Evolutionary conservation across 2,329 filamentous ascomycete genomes (phyloP), one percentile per base, ranked within the genome.

Genomic region (Fusarium incarnatum): DNA sequence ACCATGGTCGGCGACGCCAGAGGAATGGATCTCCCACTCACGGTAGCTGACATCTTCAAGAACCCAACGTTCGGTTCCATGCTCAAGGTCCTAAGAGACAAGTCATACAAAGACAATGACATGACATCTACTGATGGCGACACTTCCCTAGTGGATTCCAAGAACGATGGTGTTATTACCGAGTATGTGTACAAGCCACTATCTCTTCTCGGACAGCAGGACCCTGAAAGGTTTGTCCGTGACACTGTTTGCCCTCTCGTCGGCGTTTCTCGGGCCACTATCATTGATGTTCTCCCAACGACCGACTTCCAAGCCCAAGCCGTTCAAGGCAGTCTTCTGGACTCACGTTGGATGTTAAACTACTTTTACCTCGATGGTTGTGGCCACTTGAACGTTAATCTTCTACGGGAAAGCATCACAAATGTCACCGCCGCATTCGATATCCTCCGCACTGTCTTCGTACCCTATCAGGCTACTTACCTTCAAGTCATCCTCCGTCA

Each of bases 321-420:
- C 18, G 41, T 73, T 1, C 32, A 64, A 2, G 70, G 70, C 1
- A 60, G 67, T 10, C 58, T 72, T 0, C 49, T 74, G 0, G 18
- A 73, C 0, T 74, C 72, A 6, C 63, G 72, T n/a, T 74, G 72
- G 72, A 70, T 67, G 46, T 56, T 71, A 13, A 71, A 71, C 8
- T 50, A 62, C 15, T 71, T 71, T 40, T n/a, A 62, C 13, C 37
- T 71, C 2, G 68, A 71, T 23, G 57, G 40, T 2, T 30, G 20
- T 1, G 68, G 68, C 3, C 6, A 42, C 2, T 16, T 71, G 13
- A 60, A 71, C 4, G 18, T 59, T 28, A 7, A 25, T 2, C 46
- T 71, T 3, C 41, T 71, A 3, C 53, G 25, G 18, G 68, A 71
- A 11, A 56, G 56, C 11, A 59, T 71, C 25, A 71, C 49, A 8